Evolutionary conservation across 345 rosid genomes (phyloP), one percentile per base, ranked within the genome.

Genomic region (Gossypium turneri): DNA sequence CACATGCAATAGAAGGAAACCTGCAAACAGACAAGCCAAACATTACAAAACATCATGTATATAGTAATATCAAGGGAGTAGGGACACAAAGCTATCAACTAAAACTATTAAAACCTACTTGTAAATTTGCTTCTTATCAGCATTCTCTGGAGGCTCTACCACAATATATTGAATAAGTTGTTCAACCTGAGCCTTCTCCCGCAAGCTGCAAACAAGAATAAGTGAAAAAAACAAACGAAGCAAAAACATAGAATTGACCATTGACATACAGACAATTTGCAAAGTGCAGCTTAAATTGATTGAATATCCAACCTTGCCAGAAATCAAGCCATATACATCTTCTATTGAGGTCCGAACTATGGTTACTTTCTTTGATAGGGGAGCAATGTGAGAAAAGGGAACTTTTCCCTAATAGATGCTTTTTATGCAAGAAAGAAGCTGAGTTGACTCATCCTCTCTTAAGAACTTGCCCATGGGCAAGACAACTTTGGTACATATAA

Each of bases 1-100:
- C 98, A 78, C 96, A 90, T 22, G 97, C 94, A 73, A 94, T 82
- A 76, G 92, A 94, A 67, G 98, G 98, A 82, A 90, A 85, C 93
- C 98, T 94, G 67, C 63, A 66, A 48, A 55, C 17, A 27, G 12
- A 44, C 19, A 57, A 11, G 51, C 55, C 48, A 58, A 71, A n/a
- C 60, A 71, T 47, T n/a, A 55, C 60, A 43, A 43, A 43, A 67
- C 43, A 65, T 51, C 13, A 67, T 57, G 25, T 13, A 58, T 41
- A 43, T 1, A 61, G 34, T 7, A 76, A 70, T 48, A 79, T 56
- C 11, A 2, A 17, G 60, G 45, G 60, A 70, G 45, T 22, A 24
- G 12, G 41, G 16, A 66, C 27, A 45, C 27, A 57, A 20, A 51
- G 15, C 24, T 22, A 76, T 43, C 12, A 56, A 57, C 61, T 20